Base-by-base conservation (phyloP, 768 basidiomycete species). In the Hemileccinum impolitum region DNA sequence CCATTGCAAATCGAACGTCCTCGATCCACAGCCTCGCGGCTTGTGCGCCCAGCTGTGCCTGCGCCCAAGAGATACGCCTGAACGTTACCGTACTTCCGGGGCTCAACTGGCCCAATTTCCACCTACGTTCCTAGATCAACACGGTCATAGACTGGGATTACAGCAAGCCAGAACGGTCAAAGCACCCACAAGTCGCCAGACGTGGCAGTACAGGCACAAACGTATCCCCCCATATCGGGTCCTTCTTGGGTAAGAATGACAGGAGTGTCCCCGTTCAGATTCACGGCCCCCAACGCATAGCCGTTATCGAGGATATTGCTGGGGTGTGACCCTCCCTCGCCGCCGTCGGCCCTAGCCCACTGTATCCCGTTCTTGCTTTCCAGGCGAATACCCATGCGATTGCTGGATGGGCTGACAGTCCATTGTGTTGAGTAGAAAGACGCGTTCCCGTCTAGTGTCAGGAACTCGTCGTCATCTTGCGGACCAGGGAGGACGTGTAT, bases 251-350 rank as follows among this genome's bases (percentile, higher is more conserved):
- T 74, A 43, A 85, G 65, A n/a, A 85, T 77, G 2, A 85, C 81
- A 0, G 85, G 84, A 0, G 82, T 84, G 58, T 87, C 84, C 2
- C 84, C 84, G 54, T 86, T 87, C 45, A 84, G 49, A 55, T 85
- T 84, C 50, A 85, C 56, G 1, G 75, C 69, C 6, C 81, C 82
- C 19, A 68, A 59, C 0, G 75, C 75, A 54, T 84, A 84, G 4
- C 75, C 79, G 39, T 81, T 82, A 50, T 84, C 80, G 17, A 84
- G 72, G 31, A 85, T 81, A 52, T 87, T 87, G 35, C 78, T 79
- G 0, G 84, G 83, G 56, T 87, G 85, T 14, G 79, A 77, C 0
- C 84, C 85, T 2, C 84, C 85, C 51, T 85, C 77, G 0, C 84
- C 84, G 12, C 85, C 84, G 37, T 70, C 77, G 6, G 50, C 48